Evolutionary conservation across 352 stramenopile genomes (phyloP), one percentile per base, ranked within the genome.

Genomic region (Globisporangium recalcitrans): DNA sequence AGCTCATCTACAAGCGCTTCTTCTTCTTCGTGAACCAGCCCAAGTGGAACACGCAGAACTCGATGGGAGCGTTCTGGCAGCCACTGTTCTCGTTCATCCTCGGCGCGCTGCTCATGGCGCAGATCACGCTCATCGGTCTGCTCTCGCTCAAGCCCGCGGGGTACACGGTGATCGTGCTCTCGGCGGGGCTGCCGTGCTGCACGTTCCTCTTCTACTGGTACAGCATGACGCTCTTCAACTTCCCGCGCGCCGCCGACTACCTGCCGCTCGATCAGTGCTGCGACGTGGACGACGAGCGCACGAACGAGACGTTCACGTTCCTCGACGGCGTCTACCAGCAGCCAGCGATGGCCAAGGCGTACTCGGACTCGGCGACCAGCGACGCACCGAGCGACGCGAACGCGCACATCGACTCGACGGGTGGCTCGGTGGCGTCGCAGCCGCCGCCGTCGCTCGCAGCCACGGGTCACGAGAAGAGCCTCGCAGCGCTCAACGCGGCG

Each of bases 181-280:
- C 74, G 13, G 69, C 61, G 24, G 29, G 75, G 21, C 64, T 90
- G 48, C 80, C 80, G 27, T 71, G 78, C 42, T 66, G 64, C n/a
- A 88, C 78, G 44, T 65, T 88, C 44, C 58, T 85, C n/a, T 88
- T 87, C 62, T 68, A 86, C 63, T 84, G 74, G 74, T 88, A 87
- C 66, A 70, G 78, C 42, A 71, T 73, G 1, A 81, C 79, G 49
- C 62, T 88, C 47, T 82, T 70, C 19, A 69, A 77, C 44, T 66
- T 83, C 24, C 71, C 83, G 36, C 65, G 58, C 48, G 76, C 77
- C 22, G 66, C 82, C 42, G 66, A 77, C n/a, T 77, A 78, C 40
- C 58, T 91, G 31, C 80, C 82, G 40, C 68, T 89, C 7, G 76
- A 88, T 46, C 71, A 85, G 53, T 91, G 82, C 65, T 83, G 73